Base-by-base conservation (phyloP, 2,329 filamentous ascomycete species). In the Aspergillus tubingensis region DNA sequence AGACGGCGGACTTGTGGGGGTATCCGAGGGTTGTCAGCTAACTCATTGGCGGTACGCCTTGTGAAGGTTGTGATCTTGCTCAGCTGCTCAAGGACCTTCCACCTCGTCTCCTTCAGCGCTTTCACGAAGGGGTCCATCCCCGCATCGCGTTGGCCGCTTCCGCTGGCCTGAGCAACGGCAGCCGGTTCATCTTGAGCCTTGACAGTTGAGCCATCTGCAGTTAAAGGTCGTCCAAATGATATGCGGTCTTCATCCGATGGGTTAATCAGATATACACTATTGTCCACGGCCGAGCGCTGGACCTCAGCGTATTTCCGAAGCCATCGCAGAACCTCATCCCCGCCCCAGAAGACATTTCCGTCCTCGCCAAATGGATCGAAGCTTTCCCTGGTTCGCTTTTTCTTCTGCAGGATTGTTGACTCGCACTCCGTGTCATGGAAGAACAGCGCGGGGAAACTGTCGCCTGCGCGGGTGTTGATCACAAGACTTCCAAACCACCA, bases 401-500 rank as follows among this genome's bases (percentile, higher is more conserved):
- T 96, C 79, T 96, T 92, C 77, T 98, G 94, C 58, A 96, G 78
- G 21, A 98, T 96, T 0, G 95, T 99, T 56, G 91, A 96, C 77
- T 96, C 91, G 71, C 95, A 99, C 79, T 99, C 95, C 64, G 88
- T 92, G 72, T 99, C 95, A 74, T 99, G 95, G 79, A 99, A 99
- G 79, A 99, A 99, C 1, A 99, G 81, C 0, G 95, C 92, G 0
- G 95, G 95, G 67, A 98, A 96, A 73, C 91, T 95, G 73, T 98
- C 93, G 3, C 96, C 96, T 0, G 90, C 88, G 11, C 91, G 84
- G 1, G 91, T 92, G 74, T 99, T 99, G 79, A 99, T 91, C 59
- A 99, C 89, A 27, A 99, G 79, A 64, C 92, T 96, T 36, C 95
- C 95, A 74, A 96, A 97, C 95, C 95, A 99, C 96, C 95, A 99